Evolutionary conservation across 129 eudicot genomes (phyloP).

Genomic region (Deinandra increscens): DNA sequence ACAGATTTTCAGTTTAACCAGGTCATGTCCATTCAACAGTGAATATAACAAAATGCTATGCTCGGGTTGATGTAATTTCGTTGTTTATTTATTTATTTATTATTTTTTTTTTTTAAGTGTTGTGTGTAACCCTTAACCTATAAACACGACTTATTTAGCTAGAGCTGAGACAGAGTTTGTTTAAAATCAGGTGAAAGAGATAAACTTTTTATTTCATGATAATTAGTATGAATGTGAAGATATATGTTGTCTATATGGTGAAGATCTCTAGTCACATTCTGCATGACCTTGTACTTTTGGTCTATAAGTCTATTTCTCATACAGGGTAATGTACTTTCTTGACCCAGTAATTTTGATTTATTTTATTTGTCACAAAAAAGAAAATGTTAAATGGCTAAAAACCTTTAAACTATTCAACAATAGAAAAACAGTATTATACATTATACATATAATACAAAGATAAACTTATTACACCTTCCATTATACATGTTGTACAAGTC

Average conservation of each 20-base stretch:
- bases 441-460: too few relatives aligned
- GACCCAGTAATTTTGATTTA: neutral
- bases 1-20: too few relatives aligned
- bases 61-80: too few relatives aligned
- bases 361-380: neutral
- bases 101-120: too few relatives aligned
- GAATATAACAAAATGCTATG: too few relatives aligned
- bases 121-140: too few relatives aligned
- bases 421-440: neutral
- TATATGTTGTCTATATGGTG: neutral
- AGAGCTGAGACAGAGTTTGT: neutral
- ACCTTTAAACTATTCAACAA: constrained; percentile 1
- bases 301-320: neutral
- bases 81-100: too few relatives aligned
- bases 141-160: too few relatives aligned
- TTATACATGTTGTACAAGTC: too few relatives aligned
- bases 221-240: neutral
- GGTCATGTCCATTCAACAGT: neutral
- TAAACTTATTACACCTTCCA: too few relatives aligned
- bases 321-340: neutral
- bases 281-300: neutral
- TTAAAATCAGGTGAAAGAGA: neutral
- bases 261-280: neutral
- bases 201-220: neutral
- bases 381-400: neutral